phyloP scores from a whole-genome alignment of 345 rosid genomes.

The Hibiscus mutabilis region DNA sequence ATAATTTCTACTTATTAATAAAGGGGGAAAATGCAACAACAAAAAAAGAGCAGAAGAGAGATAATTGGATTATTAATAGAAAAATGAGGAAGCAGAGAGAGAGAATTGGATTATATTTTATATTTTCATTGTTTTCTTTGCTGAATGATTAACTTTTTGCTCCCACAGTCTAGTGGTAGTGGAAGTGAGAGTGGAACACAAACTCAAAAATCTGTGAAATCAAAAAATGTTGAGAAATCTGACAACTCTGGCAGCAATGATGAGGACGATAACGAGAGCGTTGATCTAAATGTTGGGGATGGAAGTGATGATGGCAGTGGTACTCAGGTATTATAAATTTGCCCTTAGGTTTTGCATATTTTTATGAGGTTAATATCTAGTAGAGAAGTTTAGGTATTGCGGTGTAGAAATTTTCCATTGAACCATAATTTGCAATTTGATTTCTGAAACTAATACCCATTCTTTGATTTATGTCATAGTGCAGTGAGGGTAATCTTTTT shows the following conservation, averaged over 20 bases:
- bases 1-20: not conserved
- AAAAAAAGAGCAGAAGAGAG: not conserved
- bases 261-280: constrained; percentile 26
- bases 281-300: constrained; percentile 29
- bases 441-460: not conserved
- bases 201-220: constrained; percentile 36
- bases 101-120: constrained; percentile 4
- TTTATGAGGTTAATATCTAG: not conserved
- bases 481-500: not conserved
- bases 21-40: not conserved
- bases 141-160: constrained; percentile 9
- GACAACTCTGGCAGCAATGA: constrained; percentile 25
- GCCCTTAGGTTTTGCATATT: not conserved
- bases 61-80: not conserved
- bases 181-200: constrained; percentile 40
- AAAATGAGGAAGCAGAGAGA: not conserved
- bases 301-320: constrained; percentile 48
- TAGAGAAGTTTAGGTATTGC: not conserved
- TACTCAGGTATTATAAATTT: constrained; percentile 33
- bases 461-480: not conserved
- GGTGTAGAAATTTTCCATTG: not conserved
- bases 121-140: not conserved
- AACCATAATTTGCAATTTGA: not conserved
- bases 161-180: constrained; percentile 37
- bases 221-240: constrained; percentile 28